Conservation (phyloP, 2,329 filamentous ascomycete species). For the Zopfia rhizophila region DNA sequence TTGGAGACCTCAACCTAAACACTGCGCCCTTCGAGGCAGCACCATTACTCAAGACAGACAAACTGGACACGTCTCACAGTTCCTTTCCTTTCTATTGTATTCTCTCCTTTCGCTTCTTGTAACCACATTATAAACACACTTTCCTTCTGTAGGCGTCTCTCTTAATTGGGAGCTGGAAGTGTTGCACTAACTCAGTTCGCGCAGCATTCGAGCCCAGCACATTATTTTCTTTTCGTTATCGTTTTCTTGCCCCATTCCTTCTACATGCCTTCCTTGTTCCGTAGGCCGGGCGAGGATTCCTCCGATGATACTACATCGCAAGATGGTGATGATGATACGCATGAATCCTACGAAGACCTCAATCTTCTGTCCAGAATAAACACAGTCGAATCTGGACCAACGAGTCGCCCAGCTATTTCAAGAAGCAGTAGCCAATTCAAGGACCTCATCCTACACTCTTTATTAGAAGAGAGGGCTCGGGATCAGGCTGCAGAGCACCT, state of each 20-base stretch:
- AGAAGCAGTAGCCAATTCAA: constrained; percentile 37
- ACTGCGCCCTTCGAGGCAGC: constrained; percentile 37
- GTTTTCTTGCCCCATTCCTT: constrained; percentile 21
- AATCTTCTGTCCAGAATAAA: constrained; percentile 40
- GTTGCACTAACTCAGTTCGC: no score
- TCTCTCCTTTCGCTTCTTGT: constrained; percentile 32
- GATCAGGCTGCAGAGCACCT: constrained; percentile 52
- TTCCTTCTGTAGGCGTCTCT: no score
- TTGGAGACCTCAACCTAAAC: not conserved
- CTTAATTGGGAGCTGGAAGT: no score
- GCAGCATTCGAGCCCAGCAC: not conserved
- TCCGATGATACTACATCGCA: constrained; percentile 29
- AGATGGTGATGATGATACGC: constrained; percentile 30
- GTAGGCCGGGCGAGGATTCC: constrained; percentile 44
- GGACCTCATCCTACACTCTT: constrained; percentile 56
- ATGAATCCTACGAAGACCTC: constrained; percentile 20
- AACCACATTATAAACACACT: constrained; percentile 40
- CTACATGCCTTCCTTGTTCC: constrained; percentile 40
- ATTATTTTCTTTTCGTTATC: not conserved
- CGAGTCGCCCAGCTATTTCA: constrained; percentile 17
- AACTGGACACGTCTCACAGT: constrained; percentile 42
- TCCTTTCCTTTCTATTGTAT: constrained; percentile 42
- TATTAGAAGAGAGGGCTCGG: constrained; percentile 58
- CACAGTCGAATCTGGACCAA: constrained; percentile 34
- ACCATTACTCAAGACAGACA: constrained; percentile 23